These are phyloP conservation scores for Claviceps sp. DNA, from an alignment of 2,329 filamentous ascomycete genomes.

Conservation along the genomic window DNA sequence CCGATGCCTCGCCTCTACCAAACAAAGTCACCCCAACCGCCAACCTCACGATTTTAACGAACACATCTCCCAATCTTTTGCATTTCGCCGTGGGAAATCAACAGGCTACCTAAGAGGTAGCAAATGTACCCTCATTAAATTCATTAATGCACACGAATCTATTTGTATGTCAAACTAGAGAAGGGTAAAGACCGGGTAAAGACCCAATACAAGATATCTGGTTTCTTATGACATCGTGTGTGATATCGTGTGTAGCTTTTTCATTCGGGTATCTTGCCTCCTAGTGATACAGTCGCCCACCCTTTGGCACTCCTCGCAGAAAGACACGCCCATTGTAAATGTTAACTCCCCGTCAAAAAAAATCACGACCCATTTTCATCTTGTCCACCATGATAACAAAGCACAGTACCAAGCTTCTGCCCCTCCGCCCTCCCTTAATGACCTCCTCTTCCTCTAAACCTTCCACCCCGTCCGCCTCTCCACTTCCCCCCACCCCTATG, in stretches of 20 bases:
- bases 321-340: not conserved
- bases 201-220: not conserved
- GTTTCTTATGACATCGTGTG: too few species aligned
- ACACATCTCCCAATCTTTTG: not conserved
- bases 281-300: not conserved
- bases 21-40: not conserved
- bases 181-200: not conserved
- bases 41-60: constrained; percentile 1
- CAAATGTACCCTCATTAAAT: not conserved
- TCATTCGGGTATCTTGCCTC: not conserved
- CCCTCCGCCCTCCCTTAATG: not conserved
- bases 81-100: not conserved
- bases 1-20: too few species aligned
- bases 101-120: not conserved
- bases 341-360: too few species aligned
- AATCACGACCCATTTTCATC: too few species aligned
- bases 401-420: not conserved
- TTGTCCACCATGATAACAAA: too few species aligned
- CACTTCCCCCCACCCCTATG: constrained; percentile 24
- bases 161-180: not conserved
- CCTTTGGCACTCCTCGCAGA: not conserved
- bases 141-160: not conserved
- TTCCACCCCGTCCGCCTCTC: constrained; percentile 20
- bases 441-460: constrained; percentile 17
- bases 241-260: not conserved